phyloP scores from a whole-genome alignment of 306 rosid genomes.

The Ammopiptanthus mongolicus region DNA sequence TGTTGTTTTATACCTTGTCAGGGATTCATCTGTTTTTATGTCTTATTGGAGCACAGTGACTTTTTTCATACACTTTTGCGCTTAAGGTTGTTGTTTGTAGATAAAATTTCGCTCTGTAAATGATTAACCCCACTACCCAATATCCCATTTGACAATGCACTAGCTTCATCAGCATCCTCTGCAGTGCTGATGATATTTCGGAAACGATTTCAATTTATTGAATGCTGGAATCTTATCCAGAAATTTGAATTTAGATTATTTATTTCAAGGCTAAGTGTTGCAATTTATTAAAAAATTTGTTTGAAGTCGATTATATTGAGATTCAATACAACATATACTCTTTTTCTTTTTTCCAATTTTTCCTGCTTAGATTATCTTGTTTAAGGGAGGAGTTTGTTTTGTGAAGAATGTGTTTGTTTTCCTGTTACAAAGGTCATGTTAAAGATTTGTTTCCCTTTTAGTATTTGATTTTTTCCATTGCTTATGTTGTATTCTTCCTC shows the following conservation, averaged over 20 bases:
- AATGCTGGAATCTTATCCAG: background rate
- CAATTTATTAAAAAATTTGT: background rate
- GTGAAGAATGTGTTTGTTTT: conserved; percentile 7
- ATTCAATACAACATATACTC: background rate
- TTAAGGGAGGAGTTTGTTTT: background rate
- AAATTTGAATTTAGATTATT: conserved; percentile 14
- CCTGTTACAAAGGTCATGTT: conserved; percentile 6
- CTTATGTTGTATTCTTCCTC: conserved; percentile 33
- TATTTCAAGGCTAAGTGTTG: background rate
- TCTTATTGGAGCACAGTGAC: background rate
- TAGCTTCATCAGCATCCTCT: conserved; percentile 15
- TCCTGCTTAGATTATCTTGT: background rate
- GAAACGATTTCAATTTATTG: background rate
- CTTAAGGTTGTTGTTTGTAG: background rate
- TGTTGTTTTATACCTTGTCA: background rate
- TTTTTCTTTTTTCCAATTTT: background rate
- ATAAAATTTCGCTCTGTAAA: background rate
- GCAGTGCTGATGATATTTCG: conserved; percentile 16
- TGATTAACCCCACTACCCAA: background rate
- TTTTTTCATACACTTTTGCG: background rate
- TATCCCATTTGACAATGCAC: conserved; percentile 4
- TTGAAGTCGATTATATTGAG: background rate
- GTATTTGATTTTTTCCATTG: conserved; percentile 17
- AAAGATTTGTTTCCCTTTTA: conserved; percentile 9
- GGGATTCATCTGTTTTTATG: background rate